Percentiles rank a stretch among this genome's conserved stretches.
Evolutionary conservation across 108 stramenopile species (phyloP).

Genomic region (Conticribra weissflogii): DNA sequence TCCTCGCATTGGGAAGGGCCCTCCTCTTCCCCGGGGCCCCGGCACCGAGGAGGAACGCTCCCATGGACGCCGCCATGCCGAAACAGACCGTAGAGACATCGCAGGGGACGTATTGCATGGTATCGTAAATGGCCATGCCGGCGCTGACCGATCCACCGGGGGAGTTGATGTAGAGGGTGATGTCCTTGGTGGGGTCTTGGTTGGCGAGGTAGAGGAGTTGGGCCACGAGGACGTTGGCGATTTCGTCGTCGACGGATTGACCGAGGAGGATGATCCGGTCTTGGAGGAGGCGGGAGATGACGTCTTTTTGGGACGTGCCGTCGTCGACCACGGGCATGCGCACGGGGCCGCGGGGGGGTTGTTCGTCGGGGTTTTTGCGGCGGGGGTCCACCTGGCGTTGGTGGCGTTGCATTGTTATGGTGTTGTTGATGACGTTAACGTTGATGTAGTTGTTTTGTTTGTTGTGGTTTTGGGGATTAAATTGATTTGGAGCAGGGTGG

Average conservation of each 20-base stretch:
- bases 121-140: conserved; percentile 97
- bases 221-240: conserved; percentile 92
- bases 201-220: conserved; percentile 95
- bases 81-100: conserved; percentile 96
- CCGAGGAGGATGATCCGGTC: conserved; percentile 94
- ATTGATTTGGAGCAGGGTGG: too few species aligned
- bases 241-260: conserved; percentile 92
- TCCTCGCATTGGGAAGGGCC: conserved; percentile 91
- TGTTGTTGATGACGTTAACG: too few species aligned
- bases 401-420: too few species aligned
- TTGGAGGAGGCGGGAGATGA: conserved; percentile 91
- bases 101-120: conserved; percentile 97
- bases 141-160: conserved; percentile 91
- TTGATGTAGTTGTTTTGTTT: too few species aligned
- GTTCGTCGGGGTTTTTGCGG: conserved; percentile 80
- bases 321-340: conserved; percentile 78
- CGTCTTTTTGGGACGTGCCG: conserved; percentile 89
- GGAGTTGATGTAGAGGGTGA: conserved; percentile 96
- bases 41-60: conserved; percentile 94
- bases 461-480: too few species aligned
- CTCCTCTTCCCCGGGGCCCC: conserved; percentile 90
- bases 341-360: conserved; percentile 55
- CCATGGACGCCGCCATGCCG: conserved; percentile 98
- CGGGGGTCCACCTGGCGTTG: conserved; percentile 87
- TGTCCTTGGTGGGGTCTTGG: conserved; percentile 93